A percentile compares a stretch with the other conserved stretches of the same genome.
Evolutionary conservation across 2,329 filamentous ascomycete genomes (phyloP).

Genomic region (Diaporthe velutina): DNA sequence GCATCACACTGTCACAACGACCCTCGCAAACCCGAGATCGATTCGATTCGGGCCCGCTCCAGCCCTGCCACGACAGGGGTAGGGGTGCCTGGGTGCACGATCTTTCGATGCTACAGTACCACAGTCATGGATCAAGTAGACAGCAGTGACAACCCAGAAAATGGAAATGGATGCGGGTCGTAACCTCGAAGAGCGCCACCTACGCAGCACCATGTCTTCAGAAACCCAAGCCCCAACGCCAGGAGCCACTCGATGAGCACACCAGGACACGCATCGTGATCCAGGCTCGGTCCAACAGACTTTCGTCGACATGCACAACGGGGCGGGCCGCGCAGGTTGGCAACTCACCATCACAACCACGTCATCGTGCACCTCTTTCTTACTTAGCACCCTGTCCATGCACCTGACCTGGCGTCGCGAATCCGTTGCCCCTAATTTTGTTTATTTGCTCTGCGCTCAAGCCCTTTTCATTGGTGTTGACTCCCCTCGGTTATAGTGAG

Average conservation of each 20-base stretch:
- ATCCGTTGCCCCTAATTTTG: neutral
- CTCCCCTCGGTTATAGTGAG: no score
- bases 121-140: neutral
- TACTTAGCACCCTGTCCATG: no score
- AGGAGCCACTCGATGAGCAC: neutral
- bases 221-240: neutral
- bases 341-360: neutral
- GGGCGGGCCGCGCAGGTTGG: neutral
- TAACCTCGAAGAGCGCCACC: neutral
- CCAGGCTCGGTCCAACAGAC: neutral
- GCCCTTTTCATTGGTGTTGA: no score
- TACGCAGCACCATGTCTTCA: neutral
- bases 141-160: neutral
- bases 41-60: neutral
- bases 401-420: neutral
- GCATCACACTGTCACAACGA: neutral
- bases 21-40: neutral
- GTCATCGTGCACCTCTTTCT: neutral
- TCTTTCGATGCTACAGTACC: neutral
- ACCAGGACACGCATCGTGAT: neutral
- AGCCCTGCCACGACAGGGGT: neutral
- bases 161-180: neutral
- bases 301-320: neutral
- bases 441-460: accelerated
- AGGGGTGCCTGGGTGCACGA: neutral